A percentile compares a stretch with the other conserved stretches of the same genome.
Conservation (phyloP, 345 rosid species). For the Acer negundo region DNA sequence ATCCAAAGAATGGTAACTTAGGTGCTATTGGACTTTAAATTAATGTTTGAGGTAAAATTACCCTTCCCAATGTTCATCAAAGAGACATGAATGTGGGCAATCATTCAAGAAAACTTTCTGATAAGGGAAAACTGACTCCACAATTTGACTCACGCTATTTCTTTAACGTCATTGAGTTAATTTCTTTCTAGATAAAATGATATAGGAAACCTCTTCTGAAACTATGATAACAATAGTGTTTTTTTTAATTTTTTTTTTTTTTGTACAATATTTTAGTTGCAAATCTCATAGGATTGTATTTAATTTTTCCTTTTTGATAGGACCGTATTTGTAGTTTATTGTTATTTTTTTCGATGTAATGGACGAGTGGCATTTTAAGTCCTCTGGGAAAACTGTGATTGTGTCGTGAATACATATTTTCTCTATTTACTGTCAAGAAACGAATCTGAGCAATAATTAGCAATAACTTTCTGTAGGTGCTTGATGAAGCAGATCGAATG, state of each 20-base stretch:
- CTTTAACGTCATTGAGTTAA: background rate
- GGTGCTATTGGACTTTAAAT: background rate
- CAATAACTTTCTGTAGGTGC: constrained; percentile 53
- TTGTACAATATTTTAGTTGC: background rate
- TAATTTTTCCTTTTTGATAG: background rate
- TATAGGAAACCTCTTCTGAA: too few relatives aligned
- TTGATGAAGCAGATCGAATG: constrained; percentile 99
- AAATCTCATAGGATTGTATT: background rate
- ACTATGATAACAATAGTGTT: background rate
- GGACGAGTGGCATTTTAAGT: background rate
- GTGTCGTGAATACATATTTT: background rate
- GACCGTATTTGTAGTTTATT: background rate
- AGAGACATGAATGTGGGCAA: background rate
- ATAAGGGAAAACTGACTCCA: background rate
- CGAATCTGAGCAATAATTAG: background rate
- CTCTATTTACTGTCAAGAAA: background rate
- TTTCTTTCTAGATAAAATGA: background rate
- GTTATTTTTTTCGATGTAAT: background rate
- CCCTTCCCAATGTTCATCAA: background rate
- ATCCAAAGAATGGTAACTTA: background rate
- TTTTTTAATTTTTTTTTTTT: background rate
- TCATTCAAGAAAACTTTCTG: background rate
- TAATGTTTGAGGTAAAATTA: background rate
- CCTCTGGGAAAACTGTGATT: background rate
- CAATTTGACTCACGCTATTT: background rate